Evolutionary conservation across 2,329 filamentous ascomycete genomes (phyloP), one percentile per base, ranked within the genome.

Genomic region (Sporothrix mexicana): DNA sequence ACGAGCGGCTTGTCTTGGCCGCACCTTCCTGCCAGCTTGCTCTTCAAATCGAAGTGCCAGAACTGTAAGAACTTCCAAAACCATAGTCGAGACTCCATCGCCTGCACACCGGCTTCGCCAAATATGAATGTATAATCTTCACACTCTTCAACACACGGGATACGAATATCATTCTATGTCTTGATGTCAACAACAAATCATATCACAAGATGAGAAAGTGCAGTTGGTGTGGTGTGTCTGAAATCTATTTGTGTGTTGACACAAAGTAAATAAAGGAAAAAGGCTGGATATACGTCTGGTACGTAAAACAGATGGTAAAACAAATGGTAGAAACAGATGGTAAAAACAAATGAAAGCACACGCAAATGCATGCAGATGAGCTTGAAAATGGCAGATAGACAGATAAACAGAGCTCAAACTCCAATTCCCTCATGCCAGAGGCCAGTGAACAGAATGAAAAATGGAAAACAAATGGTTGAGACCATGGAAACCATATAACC

Each of bases 351-450:
- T 20, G 17, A 20, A 25, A 20, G 61, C 9, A 47, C 30, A 47
- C 25, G 20, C 23, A 66, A n/a, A n/a, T 20, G 30, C 30, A 36
- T 36, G 30, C 30, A 36, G 61, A 47, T 47, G 41, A n/a, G n/a
- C n/a, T n/a, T n/a, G n/a, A n/a, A 47, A 25, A 43, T 64, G 10
- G 7, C 36, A 45, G 17, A 47, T 47, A 36, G 36, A 25, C 12
- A 13, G 20, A 66, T 41, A 8, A 43, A 23, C n/a, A 67, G 13
- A 49, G 36, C 61, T 66, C 41, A 64, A 53, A 66, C 61, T 66
- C 41, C 61, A 45, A 25, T 47, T n/a, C 61, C 61, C 61, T 17
- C 41, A 13, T 66, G 61, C 61, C 61, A 66, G 61, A 66, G 61
- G 61, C 8, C 61, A 36, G 30, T 15, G 23, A 47, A 66, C n/a